These are phyloP conservation scores for Ascomycota sp. DNA, from an alignment of 2,329 filamentous ascomycete genomes.

Conservation along the genomic window DNA sequence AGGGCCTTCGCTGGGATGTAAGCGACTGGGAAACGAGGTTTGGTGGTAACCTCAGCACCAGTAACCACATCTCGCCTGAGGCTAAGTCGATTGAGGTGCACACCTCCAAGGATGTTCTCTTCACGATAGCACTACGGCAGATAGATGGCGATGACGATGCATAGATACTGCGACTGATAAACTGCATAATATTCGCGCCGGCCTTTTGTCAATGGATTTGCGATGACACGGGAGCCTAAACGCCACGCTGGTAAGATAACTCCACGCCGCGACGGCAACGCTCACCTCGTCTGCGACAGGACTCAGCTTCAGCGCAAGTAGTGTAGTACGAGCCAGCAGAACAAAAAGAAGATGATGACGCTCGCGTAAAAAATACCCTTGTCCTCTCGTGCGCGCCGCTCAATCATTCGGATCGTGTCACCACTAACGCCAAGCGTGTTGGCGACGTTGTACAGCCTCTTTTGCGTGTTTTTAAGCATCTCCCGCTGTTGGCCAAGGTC, in stretches of 20 bases:
- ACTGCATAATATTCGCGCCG: slow-evolving; percentile 1
- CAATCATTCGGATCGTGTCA: slow-evolving; percentile 93
- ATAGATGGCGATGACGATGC: slow-evolving; percentile 15
- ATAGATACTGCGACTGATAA: slow-evolving; percentile 2
- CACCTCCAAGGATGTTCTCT: slow-evolving; percentile 45
- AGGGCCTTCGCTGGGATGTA: slow-evolving; percentile 83
- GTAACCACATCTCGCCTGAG: slow-evolving; percentile 48
- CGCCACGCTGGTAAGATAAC: slow-evolving; percentile 1
- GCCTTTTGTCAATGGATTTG: too few relatives aligned
- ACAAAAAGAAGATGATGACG: slow-evolving; percentile 68
- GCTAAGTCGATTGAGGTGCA: slow-evolving; percentile 40
- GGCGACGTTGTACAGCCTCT: slow-evolving; percentile 73
- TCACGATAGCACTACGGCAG: slow-evolving; percentile 46
- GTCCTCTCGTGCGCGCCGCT: slow-evolving; percentile 76
- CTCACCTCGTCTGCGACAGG: too few relatives aligned
- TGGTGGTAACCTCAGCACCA: slow-evolving; percentile 56
- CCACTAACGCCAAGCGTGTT: slow-evolving; percentile 87
- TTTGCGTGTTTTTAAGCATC: slow-evolving; percentile 87
- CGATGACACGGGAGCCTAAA: slow-evolving; percentile 1
- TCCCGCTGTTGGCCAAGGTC: slow-evolving; percentile 81
- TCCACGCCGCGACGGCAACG: too few relatives aligned
- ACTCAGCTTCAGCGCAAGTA: slow-evolving; percentile 36
- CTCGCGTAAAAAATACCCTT: slow-evolving; percentile 95
- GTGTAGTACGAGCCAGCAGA: slow-evolving; percentile 81
- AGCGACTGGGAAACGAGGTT: slow-evolving; percentile 59